Base-by-base conservation (phyloP, 306 rosid species). In the Albizia julibrissin region DNA sequence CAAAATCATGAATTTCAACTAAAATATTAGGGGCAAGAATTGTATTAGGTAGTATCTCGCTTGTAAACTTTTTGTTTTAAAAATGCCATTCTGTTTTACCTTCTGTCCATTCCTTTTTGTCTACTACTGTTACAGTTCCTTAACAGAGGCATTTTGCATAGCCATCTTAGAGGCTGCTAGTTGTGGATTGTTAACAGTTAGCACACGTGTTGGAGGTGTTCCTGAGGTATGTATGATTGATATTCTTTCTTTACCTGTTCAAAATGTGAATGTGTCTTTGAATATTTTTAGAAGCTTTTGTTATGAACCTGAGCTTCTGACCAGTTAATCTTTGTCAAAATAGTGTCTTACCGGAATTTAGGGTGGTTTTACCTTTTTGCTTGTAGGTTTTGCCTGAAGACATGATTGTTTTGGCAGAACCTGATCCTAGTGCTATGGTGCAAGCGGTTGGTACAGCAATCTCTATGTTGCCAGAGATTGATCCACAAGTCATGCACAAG, bases 81-180 rank as follows among this genome's bases (percentile, higher is more conserved):
- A 21, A 29, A 26, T 29, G 34, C 4, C 4, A 64, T 64, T 64
- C 22, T 29, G 15, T 31, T 14, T 8, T 29, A 42, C 11, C 2
- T 29, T 49, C 58, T 59, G 24, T 77, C 54, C 72, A 24, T 78
- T 81, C 19, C 39, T 18, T 31, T 34, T 72, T 46, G 40, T 68
- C 10, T 31, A 44, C 37, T 13, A 74, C 59, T 64, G 59, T 70
- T 81, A 80, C 93, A 93, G 98, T 85, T 95, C 99, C 21, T 91
- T 95, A 58, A 95, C 98, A 8, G 97, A 95, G 88, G 97, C 99
- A 72, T 95, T 95, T 84, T 95, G 99, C 87, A 95, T 93, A 86
- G 99, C 99, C 88, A 95, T 93, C 81, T 76, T 91, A 84, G 98
- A 93, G 88, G 97, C 98, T 83, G 99, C 98, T 65, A 95, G 99